Conservation (phyloP, 768 basidiomycete species). For the Pleurotus tuoliensis region DNA sequence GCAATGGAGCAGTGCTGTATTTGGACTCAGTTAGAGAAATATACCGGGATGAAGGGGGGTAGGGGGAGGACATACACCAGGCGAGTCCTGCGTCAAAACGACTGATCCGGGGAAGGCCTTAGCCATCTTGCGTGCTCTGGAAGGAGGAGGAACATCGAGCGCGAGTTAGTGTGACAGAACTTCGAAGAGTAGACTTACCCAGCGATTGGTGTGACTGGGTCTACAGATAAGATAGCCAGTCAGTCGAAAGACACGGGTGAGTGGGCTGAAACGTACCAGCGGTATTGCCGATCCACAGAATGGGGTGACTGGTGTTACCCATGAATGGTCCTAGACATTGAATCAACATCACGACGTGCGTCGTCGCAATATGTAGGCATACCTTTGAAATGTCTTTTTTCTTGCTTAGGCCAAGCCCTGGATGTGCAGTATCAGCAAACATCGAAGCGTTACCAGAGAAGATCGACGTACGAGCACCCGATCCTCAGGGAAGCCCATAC, state of each 20-base stretch:
- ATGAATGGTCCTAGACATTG: conserved; percentile 25
- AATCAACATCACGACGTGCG: background rate
- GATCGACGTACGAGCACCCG: conserved; percentile 16
- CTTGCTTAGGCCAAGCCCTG: background rate
- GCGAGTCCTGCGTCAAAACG: conserved; percentile 37
- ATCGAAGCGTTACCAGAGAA: background rate
- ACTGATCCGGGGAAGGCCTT: conserved; percentile 32
- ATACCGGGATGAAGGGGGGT: conserved; percentile 9
- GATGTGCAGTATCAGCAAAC: background rate
- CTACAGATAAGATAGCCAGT: background rate
- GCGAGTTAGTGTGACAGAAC: background rate
- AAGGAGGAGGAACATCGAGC: background rate
- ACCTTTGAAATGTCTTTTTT: background rate
- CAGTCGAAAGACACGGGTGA: background rate
- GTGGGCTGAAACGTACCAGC: conserved; percentile 19
- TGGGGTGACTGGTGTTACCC: conserved; percentile 34
- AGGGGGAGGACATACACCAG: conserved; percentile 27
- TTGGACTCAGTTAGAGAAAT: conserved; percentile 15
- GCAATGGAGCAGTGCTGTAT: conserved; percentile 15
- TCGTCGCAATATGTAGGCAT: background rate
- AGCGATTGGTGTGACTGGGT: conserved; percentile 16
- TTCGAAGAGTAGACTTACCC: background rate
- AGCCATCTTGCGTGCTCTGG: conserved; percentile 37
- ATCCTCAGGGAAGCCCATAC: conserved; percentile 12
- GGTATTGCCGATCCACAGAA: conserved; percentile 39